A percentile compares a stretch with the other conserved stretches of the same genome.
Conservation (phyloP, 148 eudicot species). For the Diospyros kaki region DNA sequence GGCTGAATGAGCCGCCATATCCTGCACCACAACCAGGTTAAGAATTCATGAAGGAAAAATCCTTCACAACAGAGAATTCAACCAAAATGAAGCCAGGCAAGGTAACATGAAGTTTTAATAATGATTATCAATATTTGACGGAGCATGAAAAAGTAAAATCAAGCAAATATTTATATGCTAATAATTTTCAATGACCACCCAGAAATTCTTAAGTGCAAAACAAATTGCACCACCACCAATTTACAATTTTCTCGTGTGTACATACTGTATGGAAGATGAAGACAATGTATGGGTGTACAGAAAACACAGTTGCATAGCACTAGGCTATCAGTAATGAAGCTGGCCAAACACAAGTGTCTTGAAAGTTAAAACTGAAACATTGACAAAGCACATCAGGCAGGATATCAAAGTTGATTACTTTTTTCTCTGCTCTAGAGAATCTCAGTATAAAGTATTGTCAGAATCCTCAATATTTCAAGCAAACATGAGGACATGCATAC, state of each 20-base stretch:
- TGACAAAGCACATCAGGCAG: not conserved
- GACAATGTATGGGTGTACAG: not conserved
- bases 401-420: not conserved
- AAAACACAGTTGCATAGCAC: not conserved
- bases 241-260: not conserved
- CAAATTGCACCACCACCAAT: not conserved
- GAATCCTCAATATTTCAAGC: no score
- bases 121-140: not conserved
- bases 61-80: not conserved
- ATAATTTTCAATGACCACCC: not conserved
- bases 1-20: conserved; percentile 99
- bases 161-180: not conserved
- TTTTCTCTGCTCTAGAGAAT: not conserved
- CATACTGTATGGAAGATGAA: not conserved
- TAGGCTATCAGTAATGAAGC: no score
- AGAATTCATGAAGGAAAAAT: not conserved
- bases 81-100: not conserved
- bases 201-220: conserved; percentile 2
- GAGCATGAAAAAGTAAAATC: not conserved
- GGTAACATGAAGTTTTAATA: not conserved
- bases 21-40: conserved; percentile 32
- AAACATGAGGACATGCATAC: conserved; percentile 26
- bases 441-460: not conserved
- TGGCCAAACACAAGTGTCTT: not conserved
- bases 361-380: not conserved